A percentile compares a stretch with the other conserved stretches of the same genome.
Evolutionary conservation across 495 filamentous ascomycete species (phyloP).

Genomic region (Neurospora sp.): DNA sequence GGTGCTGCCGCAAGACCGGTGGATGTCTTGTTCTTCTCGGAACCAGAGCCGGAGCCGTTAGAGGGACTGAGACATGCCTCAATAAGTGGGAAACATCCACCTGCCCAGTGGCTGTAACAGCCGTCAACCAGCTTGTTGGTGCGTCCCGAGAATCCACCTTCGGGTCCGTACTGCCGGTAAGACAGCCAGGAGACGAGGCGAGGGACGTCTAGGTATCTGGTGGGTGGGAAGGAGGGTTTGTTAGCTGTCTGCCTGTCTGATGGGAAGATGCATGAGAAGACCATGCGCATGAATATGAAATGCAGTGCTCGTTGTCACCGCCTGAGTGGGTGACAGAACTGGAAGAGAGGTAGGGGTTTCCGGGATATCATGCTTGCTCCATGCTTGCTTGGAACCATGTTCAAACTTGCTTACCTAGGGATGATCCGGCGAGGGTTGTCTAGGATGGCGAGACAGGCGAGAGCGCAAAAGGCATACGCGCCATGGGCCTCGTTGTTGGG

Average conservation of each 20-base stretch:
- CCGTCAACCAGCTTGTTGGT: conserved; percentile 99
- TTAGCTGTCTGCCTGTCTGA: neutral
- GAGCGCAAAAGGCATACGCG: conserved; percentile 89
- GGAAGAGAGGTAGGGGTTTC: too few relatives aligned
- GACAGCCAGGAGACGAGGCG: conserved; percentile 78
- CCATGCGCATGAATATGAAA: neutral
- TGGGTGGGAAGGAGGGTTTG: neutral
- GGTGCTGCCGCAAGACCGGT: conserved; percentile 9
- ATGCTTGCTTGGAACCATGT: neutral
- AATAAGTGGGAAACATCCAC: conserved; percentile 83
- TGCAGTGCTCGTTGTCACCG: conserved; percentile 8
- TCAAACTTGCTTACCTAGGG: conserved; percentile 40
- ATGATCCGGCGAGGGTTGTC: conserved; percentile 66
- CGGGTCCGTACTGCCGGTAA: conserved; percentile 78
- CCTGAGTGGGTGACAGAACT: conserved; percentile 1
- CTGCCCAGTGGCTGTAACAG: conserved; percentile 96
- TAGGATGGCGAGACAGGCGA: conserved; percentile 77
- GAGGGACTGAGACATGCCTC: conserved; percentile 58
- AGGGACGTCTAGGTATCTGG: conserved; percentile 67
- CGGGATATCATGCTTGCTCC: neutral
- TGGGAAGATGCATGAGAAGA: neutral
- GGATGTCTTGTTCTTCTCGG: neutral
- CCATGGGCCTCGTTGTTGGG: conserved; percentile 89
- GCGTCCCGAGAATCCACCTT: conserved; percentile 83
- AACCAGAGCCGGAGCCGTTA: neutral